Conservation (phyloP, 2,329 filamentous ascomycete species). For the Aspergillus pseudotamarii region DNA sequence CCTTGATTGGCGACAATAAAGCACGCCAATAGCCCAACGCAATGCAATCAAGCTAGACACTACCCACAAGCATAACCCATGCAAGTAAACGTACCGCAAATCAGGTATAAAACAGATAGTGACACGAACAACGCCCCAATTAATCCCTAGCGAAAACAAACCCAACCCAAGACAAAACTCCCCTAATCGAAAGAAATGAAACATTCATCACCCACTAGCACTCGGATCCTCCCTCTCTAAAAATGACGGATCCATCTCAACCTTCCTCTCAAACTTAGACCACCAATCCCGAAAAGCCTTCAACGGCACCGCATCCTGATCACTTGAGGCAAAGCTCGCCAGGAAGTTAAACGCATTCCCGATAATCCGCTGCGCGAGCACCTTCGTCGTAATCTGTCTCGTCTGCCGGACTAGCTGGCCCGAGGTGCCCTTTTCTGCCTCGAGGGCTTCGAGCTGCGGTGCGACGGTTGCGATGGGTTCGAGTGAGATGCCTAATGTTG, state of each 20-base stretch:
- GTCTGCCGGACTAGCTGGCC: slow-evolving; percentile 31
- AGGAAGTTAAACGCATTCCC: slow-evolving; percentile 97
- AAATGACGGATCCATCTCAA: slow-evolving; percentile 85
- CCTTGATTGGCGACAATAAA: background rate
- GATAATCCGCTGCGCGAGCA: slow-evolving; percentile 90
- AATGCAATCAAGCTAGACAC: background rate
- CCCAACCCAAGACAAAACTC: background rate
- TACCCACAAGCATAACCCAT: background rate
- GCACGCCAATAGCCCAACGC: background rate
- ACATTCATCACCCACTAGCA: slow-evolving; percentile 23
- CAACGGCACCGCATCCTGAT: slow-evolving; percentile 76
- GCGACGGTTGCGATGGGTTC: slow-evolving; percentile 76
- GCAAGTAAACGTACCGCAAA: background rate
- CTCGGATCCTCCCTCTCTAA: slow-evolving; percentile 69
- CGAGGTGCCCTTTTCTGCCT: slow-evolving; percentile 30
- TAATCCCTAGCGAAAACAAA: background rate
- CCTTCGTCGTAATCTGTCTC: slow-evolving; percentile 63
- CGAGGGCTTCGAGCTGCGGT: slow-evolving; percentile 65
- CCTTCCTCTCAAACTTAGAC: slow-evolving; percentile 87
- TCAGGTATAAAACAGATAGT: background rate
- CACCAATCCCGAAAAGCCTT: slow-evolving; percentile 98
- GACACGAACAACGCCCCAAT: background rate
- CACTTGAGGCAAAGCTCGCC: slow-evolving; percentile 75
- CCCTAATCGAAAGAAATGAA: background rate
- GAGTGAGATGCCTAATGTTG: slow-evolving; percentile 80